Evolutionary conservation across 176 grass and related monocot genomes (phyloP), one percentile per base, ranked within the genome.

Genomic region (Phyllostachys edulis): DNA sequence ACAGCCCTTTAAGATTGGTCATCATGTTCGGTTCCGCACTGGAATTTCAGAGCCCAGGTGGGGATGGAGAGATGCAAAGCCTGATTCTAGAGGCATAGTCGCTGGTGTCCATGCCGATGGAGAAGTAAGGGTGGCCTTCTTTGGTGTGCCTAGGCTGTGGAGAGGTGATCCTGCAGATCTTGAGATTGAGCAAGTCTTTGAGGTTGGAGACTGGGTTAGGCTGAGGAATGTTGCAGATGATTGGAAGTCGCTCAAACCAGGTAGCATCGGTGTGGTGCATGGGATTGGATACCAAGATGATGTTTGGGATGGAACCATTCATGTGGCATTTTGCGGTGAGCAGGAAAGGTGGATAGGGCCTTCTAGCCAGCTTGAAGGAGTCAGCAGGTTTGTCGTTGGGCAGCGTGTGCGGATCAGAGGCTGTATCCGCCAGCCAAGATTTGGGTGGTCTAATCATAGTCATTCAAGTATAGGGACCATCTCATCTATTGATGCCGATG

Each of bases 401-500:
- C 97, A 99, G 65, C 91, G 91, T 71, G 93, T 99, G 77, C 92
- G 84, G 68, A 92, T 99, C 69, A 96, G 76, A 83, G 79, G 75
- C 26, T 82, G 32, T 79, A 91, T 99, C 61, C 90, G 80, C 15
- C 97, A 99, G 62, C 97, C 97, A 54, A 89, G 97, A 82, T 99
- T 99, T 76, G 97, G 97, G 73, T 96, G 97, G 97, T 96, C 93
- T 42, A 96, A 94, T 75, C 97, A 94, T 73, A 96, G 73, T 50
- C 90, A 96, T 87, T 90, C 86, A 9, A 99, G 93, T n/a, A 85
- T 99, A 57, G 97, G 97, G 49, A 99, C 93, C 14, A 92, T 99
- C 84, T 96, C 93, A 63, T 99, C 97, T 76, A 88, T 99, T 47
- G 97, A 99, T 59, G 93, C 93, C 7, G 97, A 99, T 92, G 97